These are phyloP conservation scores for Begonia masoniana DNA, from an alignment of 306 rosid genomes.

Conservation along the genomic window DNA sequence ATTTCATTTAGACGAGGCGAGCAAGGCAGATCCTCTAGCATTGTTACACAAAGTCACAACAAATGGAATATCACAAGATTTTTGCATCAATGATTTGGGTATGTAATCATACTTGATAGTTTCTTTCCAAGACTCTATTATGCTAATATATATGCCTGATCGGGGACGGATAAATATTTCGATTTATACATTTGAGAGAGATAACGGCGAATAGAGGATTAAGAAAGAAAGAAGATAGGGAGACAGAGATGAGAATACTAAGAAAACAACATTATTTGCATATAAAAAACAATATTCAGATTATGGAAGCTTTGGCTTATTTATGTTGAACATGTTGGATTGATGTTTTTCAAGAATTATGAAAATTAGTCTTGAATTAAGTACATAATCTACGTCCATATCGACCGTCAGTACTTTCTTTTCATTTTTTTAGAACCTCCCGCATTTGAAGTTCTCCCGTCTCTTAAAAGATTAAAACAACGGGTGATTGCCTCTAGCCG, in stretches of 20 bases:
- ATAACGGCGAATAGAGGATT: too few species aligned
- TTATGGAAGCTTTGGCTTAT: too few species aligned
- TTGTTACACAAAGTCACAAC: slow-evolving; percentile 67
- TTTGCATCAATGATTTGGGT: slow-evolving; percentile 90
- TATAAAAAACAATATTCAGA: too few species aligned
- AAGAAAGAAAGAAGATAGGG: too few species aligned
- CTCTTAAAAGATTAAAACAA: slow-evolving; percentile 82
- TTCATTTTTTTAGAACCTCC: slow-evolving; percentile 53
- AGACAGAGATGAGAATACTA: too few species aligned
- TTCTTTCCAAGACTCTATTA: background rate
- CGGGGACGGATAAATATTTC: too few species aligned
- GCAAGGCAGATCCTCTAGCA: slow-evolving; percentile 49
- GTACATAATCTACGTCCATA: background rate
- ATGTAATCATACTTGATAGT: slow-evolving; percentile 8
- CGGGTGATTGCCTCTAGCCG: slow-evolving; percentile 70
- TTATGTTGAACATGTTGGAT: too few species aligned
- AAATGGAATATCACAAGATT: slow-evolving; percentile 73
- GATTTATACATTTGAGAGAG: too few species aligned
- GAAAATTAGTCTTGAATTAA: too few species aligned
- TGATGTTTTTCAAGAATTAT: too few species aligned
- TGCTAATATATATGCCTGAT: too few species aligned
- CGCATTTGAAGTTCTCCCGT: slow-evolving; percentile 90
- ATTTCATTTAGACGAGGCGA: slow-evolving; percentile 56
- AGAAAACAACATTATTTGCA: too few species aligned
- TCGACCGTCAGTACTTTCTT: background rate